Evolutionary conservation across 352 stramenopile species (phyloP), one percentile per base, ranked within the genome.

Genomic region (Pythium insidiosum): DNA sequence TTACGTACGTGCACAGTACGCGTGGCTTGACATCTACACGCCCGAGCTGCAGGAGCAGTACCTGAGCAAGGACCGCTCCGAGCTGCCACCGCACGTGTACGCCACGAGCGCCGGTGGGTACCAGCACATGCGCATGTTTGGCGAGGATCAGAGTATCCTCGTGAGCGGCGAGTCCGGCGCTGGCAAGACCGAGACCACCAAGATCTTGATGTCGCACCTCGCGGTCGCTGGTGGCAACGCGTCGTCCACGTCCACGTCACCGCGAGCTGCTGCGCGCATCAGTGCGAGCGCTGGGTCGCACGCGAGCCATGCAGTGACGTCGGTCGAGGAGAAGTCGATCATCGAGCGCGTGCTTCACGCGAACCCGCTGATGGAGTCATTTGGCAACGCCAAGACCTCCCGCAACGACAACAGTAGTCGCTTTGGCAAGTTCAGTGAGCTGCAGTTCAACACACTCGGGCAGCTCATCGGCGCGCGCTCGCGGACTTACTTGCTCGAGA

Each of bases 311-410:
- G n/a, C n/a, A n/a, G 57, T 68, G 6, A 44, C 51, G 7, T 66
- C 66, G 33, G 71, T 6, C 21, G 37, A 35, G 29, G 53, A 91
- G 44, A 67, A 80, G 21, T 69, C 58, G 45, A 93, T 95, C 50
- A 88, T 94, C 37, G 71, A 89, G 34, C 63, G 69, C 6, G 83
- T 95, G 23, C 45, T 95, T 26, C 62, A 90, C 38, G 81, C 73
- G 11, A 92, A 94, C 53, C 81, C 81, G 22, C 59, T 95, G 12
- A 85, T 95, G 70, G 84, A 98, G 53, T 92, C 88, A 7, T 98
- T 98, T 66, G 95, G 95, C 38, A 98, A 98, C 61, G 94, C 95
- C 38, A 97, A 97, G 61, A 98, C 95, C 2, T 81, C 91, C 15
- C 74, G 94, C 10, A 98, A 98, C 56, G 92, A 98, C 68, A 98